phyloP scores from a whole-genome alignment of 345 rosid species.

The Populus alba region DNA sequence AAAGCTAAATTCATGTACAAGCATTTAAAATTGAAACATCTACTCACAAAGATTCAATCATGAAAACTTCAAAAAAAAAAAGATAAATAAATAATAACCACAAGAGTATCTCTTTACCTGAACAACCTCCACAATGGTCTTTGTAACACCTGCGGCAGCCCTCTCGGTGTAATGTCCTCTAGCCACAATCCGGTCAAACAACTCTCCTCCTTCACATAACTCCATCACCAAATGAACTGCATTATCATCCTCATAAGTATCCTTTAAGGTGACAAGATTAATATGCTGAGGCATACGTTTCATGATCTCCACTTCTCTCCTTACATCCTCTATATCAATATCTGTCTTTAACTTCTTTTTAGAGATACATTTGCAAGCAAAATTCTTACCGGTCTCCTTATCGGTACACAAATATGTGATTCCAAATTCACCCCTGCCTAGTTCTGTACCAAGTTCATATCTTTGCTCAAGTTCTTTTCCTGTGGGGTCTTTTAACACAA shows the following conservation, averaged over 20 bases:
- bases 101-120: conserved; percentile 16
- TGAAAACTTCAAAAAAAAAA: not conserved
- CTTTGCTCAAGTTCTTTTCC: conserved; percentile 27
- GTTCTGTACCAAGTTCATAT: conserved; percentile 32
- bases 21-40: not conserved
- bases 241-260: conserved; percentile 30
- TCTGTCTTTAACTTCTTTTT: conserved; percentile 32
- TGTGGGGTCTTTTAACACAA: conserved; percentile 20
- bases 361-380: conserved; percentile 33
- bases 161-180: conserved; percentile 40
- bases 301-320: conserved; percentile 41
- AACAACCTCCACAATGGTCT: conserved; percentile 42
- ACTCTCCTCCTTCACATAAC: conserved; percentile 36
- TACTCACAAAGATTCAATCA: not conserved
- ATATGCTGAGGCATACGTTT: conserved; percentile 29
- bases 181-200: conserved; percentile 35
- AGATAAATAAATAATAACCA: not conserved
- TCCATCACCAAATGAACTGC: conserved; percentile 41
- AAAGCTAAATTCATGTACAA: not conserved
- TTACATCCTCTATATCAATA: conserved; percentile 35
- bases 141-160: conserved; percentile 36
- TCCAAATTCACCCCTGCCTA: conserved; percentile 42
- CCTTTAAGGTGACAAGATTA: conserved; percentile 29
- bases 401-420: conserved; percentile 33
- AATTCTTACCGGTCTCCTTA: conserved; percentile 22